Percentiles rank a stretch among this genome's conserved stretches.
Conservation (phyloP, 2,329 filamentous ascomycete species). For the Pseudogymnoascus sp. region DNA sequence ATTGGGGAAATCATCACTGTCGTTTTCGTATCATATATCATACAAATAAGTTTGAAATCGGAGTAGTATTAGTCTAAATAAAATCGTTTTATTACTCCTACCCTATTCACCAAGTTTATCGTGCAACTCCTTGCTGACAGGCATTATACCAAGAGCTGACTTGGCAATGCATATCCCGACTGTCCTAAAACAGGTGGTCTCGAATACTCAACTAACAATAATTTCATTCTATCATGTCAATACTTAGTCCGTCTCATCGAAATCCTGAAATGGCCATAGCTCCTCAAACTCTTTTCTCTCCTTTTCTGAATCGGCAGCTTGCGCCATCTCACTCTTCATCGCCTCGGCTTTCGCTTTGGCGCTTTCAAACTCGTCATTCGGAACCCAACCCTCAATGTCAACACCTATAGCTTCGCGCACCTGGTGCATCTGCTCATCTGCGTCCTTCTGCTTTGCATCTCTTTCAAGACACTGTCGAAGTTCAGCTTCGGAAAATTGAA, state of each 20-base stretch:
- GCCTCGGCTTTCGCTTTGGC: constrained; percentile 13
- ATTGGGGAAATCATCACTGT: background rate
- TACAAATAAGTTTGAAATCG: background rate
- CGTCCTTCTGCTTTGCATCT: constrained; percentile 16
- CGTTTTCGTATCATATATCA: background rate
- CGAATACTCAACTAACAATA: background rate
- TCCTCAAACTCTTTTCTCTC: constrained; percentile 14
- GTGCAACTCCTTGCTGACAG: background rate
- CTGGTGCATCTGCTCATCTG: constrained; percentile 16
- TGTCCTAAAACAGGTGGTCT: background rate
- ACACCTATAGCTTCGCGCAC: constrained; percentile 16
- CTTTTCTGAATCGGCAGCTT: constrained; percentile 16
- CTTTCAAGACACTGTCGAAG: constrained; percentile 14
- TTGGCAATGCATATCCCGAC: background rate
- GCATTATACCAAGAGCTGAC: background rate
- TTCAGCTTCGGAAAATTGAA: constrained; percentile 15
- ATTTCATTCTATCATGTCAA: background rate
- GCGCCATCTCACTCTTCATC: constrained; percentile 16
- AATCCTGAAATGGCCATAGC: constrained; percentile 16
- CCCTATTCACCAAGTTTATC: background rate
- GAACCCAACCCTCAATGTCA: constrained; percentile 16
- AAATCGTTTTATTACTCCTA: background rate
- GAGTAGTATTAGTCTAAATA: background rate
- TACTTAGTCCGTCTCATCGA: constrained; percentile 17
- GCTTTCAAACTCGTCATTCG: constrained; percentile 16